A percentile compares a stretch with the other conserved stretches of the same genome.
These are phyloP conservation scores for Rhizopogon roseolus DNA, from an alignment of 768 basidiomycete genomes.

Conservation along the genomic window DNA sequence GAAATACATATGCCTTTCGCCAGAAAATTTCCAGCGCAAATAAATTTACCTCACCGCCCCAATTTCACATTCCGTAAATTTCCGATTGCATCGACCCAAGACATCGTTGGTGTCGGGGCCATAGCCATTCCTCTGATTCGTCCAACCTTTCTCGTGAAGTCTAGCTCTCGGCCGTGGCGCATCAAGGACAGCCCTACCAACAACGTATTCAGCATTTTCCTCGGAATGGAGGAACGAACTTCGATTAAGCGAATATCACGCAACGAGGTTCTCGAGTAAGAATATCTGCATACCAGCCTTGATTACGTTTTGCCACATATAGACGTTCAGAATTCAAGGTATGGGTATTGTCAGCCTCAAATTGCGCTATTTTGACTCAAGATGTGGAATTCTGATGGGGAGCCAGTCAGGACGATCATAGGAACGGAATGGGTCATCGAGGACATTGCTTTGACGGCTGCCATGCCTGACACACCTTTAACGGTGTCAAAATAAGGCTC, in stretches of 20 bases:
- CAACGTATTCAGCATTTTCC: conserved; percentile 93
- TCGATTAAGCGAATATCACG: conserved; percentile 83
- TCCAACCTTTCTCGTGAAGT: conserved; percentile 89
- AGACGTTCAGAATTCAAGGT: conserved; percentile 91
- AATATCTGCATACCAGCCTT: conserved; percentile 79
- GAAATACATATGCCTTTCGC: no score
- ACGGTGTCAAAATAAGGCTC: conserved; percentile 85
- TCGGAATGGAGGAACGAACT: conserved; percentile 78
- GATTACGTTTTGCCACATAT: conserved; percentile 56
- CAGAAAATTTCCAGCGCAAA: neutral
- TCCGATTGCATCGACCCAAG: conserved; percentile 70
- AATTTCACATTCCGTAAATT: conserved; percentile 89
- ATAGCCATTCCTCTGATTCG: conserved; percentile 82
- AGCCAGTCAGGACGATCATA: conserved; percentile 82
- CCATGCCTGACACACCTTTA: conserved; percentile 50
- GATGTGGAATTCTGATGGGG: conserved; percentile 84
- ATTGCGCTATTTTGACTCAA: conserved; percentile 62
- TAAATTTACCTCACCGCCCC: conserved; percentile 68
- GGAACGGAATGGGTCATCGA: neutral
- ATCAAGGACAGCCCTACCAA: conserved; percentile 91
- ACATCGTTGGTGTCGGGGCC: conserved; percentile 82
- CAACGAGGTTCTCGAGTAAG: conserved; percentile 87
- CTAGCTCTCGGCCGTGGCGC: conserved; percentile 79
- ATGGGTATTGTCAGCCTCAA: conserved; percentile 60
- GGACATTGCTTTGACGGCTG: no score